Conservation (phyloP, 2,329 filamentous ascomycete species). For the Niveomyces coronatus region DNA sequence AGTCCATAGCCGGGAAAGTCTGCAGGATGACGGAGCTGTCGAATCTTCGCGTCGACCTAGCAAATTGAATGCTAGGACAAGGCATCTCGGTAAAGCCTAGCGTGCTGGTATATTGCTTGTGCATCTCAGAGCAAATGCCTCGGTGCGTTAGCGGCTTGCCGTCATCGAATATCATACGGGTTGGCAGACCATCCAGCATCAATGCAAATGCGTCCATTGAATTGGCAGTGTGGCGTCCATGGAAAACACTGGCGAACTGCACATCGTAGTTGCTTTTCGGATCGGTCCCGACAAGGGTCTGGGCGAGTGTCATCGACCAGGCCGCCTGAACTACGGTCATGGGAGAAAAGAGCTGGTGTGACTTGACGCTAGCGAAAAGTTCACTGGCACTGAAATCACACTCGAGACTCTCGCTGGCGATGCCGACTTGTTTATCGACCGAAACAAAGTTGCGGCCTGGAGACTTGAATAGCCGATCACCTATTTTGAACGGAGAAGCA, state of each 20-base stretch:
- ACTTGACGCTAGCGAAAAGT: slow-evolving; percentile 8
- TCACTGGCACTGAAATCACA: slow-evolving; percentile 5
- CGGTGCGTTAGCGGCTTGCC: slow-evolving; percentile 3
- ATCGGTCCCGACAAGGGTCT: slow-evolving; percentile 7
- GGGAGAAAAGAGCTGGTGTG: slow-evolving; percentile 3
- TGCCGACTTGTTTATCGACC: slow-evolving; percentile 5
- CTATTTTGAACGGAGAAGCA: slow-evolving; percentile 4
- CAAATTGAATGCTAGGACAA: slow-evolving; percentile 10
- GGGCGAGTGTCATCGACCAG: slow-evolving; percentile 11
- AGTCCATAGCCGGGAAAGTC: slow-evolving; percentile 2
- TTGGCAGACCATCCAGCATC: slow-evolving; percentile 10
- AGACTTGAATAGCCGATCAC: background rate
- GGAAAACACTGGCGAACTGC: slow-evolving; percentile 11
- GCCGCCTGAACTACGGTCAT: slow-evolving; percentile 10
- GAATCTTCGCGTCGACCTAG: slow-evolving; percentile 7
- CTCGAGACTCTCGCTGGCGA: slow-evolving; percentile 8
- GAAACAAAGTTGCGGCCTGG: background rate
- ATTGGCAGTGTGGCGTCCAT: slow-evolving; percentile 8
- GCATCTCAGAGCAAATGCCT: slow-evolving; percentile 8
- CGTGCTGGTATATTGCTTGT: slow-evolving; percentile 8
- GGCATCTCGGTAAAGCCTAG: slow-evolving; percentile 10
- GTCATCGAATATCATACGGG: slow-evolving; percentile 2
- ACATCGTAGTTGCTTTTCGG: slow-evolving; percentile 6
- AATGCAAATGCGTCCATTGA: slow-evolving; percentile 9
- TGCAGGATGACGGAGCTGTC: slow-evolving; percentile 10